Evolutionary conservation across 106 monocot species (phyloP).

Genomic region (Dactylorhiza incarnata): DNA sequence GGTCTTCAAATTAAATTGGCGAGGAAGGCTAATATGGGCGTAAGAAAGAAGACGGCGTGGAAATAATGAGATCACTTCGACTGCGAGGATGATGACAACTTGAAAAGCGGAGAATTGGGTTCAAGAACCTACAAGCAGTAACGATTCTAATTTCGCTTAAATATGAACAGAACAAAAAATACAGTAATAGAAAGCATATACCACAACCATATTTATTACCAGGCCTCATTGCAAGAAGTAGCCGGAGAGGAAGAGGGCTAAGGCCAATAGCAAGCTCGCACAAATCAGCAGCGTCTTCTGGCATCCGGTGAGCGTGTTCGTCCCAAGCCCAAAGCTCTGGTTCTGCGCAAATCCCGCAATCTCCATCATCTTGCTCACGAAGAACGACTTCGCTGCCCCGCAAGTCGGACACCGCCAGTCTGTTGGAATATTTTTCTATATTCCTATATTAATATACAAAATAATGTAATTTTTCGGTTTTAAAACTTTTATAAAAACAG

Average conservation of each 20-base stretch:
- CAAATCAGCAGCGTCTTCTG: conserved; percentile 82
- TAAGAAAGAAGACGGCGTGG: no score
- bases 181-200: neutral
- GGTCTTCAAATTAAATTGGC: no score
- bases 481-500: no score
- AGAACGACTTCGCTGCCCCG: conserved; percentile 78
- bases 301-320: conserved; percentile 58
- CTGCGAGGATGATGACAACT: no score
- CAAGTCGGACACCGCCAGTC: conserved; percentile 92
- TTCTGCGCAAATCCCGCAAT: conserved; percentile 92
- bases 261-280: conserved; percentile 50
- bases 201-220: neutral
- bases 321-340: conserved; percentile 82
- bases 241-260: conserved; percentile 63
- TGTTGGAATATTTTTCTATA: no score
- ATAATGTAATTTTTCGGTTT: no score
- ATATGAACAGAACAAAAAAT: neutral
- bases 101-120: no score
- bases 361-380: conserved; percentile 82
- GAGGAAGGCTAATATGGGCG: no score
- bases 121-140: no score
- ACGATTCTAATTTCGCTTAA: neutral
- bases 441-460: no score
- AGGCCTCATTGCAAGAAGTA: conserved; percentile 72
- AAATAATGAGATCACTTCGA: no score